Percentiles rank a stretch among this genome's conserved stretches.
These are phyloP conservation scores for Yamadazyma dendronema DNA, from an alignment of 1,139 yeast genomes.

Conservation along the genomic window DNA sequence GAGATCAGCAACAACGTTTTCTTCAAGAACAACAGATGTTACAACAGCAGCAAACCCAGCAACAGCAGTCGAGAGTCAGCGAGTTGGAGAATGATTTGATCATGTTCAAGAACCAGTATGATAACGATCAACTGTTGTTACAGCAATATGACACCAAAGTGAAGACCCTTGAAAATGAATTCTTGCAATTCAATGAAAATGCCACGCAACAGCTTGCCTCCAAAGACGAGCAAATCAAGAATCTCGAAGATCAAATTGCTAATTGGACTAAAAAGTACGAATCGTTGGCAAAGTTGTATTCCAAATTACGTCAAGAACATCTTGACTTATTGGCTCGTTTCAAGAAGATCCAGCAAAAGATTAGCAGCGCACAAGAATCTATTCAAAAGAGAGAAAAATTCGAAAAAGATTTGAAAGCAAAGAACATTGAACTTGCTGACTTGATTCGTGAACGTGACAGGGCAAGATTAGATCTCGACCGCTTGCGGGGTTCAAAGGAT, in stretches of 20 bases:
- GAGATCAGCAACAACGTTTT: slow-evolving; percentile 55
- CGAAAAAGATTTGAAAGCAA: slow-evolving; percentile 81
- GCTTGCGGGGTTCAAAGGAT: slow-evolving; percentile 63
- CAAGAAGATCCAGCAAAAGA: slow-evolving; percentile 84
- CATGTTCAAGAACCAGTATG: slow-evolving; percentile 76
- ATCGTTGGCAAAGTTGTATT: slow-evolving; percentile 82
- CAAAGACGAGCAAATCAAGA: slow-evolving; percentile 70
- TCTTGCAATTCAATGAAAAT: slow-evolving; percentile 58
- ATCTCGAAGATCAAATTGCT: slow-evolving; percentile 71
- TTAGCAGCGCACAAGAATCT: slow-evolving; percentile 91
- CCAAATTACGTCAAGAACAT: slow-evolving; percentile 91
- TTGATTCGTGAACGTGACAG: slow-evolving; percentile 87
- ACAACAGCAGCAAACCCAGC: slow-evolving; percentile 70
- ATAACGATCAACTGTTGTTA: slow-evolving; percentile 78
- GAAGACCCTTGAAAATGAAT: slow-evolving; percentile 75
- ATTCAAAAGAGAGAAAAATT: slow-evolving; percentile 79
- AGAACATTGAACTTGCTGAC: slow-evolving; percentile 86
- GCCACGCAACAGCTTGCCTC: slow-evolving; percentile 74
- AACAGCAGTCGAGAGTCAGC: slow-evolving; percentile 75
- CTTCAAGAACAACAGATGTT: slow-evolving; percentile 58
- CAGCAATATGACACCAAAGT: slow-evolving; percentile 89
- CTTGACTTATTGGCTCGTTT: slow-evolving; percentile 74
- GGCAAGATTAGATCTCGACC: slow-evolving; percentile 79
- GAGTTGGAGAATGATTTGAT: slow-evolving; percentile 81
- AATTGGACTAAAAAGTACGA: slow-evolving; percentile 89